Evolutionary conservation across 2,329 filamentous ascomycete genomes (phyloP), one percentile per base, ranked within the genome.

Genomic region (Zymoseptoria pseudotritici): DNA sequence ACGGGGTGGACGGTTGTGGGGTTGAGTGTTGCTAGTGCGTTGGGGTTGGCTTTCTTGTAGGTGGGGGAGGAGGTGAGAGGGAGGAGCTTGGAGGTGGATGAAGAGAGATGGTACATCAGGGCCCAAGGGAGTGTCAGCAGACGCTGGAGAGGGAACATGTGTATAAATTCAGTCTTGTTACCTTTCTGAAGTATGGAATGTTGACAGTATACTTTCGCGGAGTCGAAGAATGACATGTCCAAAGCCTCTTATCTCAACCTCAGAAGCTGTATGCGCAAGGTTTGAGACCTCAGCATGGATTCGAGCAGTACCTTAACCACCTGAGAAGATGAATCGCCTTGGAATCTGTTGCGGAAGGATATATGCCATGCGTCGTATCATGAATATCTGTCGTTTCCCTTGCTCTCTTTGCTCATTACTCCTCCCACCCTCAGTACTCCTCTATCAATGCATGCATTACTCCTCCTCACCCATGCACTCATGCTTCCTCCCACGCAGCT

Each of bases 1-100:
- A 86, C 83, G 1, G 87, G 86, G 17, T 89, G 86, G 84, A 72
- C 78, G 50, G 83, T 83, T 31, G 75, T 88, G 58, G 86, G 80
- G 3, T 65, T 85, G 68, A 84, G 79, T 61, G 75, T 79, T 53
- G 73, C 78, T 54, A 78, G 77, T 69, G 77, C 82, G 56, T 63
- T 79, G 62, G 73, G 69, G 57, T 72, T 83, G 73, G 79, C 79
- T 64, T 73, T 81, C 29, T 56, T 67, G 42, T 67, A 58, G 13
- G 26, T 63, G 60, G 36, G 17, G 4, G 36, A 17, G 7, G 17
- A 46, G 1, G 6, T 46, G 36, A 46, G 36, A 46, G 5, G 36
- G 36, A 46, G 7, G 13, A 17, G 11, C 17, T 13, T 1, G 11
- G 13, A 46, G 36, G 17, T 6, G 36, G 13, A 5, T n/a, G 17